Conservation (phyloP, 2,329 filamentous ascomycete species). For the Arachnomyces sp. region DNA sequence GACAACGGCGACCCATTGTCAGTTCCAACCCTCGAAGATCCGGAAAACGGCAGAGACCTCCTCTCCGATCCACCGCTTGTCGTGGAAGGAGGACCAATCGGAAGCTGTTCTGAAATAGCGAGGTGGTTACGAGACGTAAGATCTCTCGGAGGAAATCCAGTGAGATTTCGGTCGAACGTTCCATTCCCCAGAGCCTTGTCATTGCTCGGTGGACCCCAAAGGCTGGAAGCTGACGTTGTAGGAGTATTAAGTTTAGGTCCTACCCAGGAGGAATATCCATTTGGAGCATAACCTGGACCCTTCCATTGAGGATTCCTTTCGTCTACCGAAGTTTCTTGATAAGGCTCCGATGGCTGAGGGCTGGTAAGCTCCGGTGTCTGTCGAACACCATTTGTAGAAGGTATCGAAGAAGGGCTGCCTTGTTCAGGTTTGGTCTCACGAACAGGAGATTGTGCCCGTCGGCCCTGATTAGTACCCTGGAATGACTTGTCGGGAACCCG, state of each 20-base stretch:
- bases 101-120: constrained; percentile 30
- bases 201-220: constrained; percentile 52
- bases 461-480: constrained; percentile 15
- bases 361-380: background rate
- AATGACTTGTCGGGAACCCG: constrained; percentile 26
- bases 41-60: constrained; percentile 22
- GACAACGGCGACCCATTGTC: constrained; percentile 27
- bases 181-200: constrained; percentile 57
- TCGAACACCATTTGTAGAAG: constrained; percentile 23
- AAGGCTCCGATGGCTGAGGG: constrained; percentile 9
- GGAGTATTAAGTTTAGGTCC: constrained; percentile 27
- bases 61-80: constrained; percentile 11
- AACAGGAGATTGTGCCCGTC: constrained; percentile 25
- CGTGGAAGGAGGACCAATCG: constrained; percentile 23
- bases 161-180: constrained; percentile 51
- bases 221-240: constrained; percentile 37
- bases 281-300: constrained; percentile 28
- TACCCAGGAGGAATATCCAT: constrained; percentile 32
- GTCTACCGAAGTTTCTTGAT: constrained; percentile 20
- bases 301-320: constrained; percentile 32
- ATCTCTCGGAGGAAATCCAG: constrained; percentile 41
- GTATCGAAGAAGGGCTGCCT: constrained; percentile 14
- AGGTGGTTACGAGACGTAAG: constrained; percentile 34
- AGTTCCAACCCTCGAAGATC: constrained; percentile 22
- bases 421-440: constrained; percentile 21